Evolutionary conservation across 1,284 basidiomycete species (phyloP).

Genomic region (Mycena citricolor): DNA sequence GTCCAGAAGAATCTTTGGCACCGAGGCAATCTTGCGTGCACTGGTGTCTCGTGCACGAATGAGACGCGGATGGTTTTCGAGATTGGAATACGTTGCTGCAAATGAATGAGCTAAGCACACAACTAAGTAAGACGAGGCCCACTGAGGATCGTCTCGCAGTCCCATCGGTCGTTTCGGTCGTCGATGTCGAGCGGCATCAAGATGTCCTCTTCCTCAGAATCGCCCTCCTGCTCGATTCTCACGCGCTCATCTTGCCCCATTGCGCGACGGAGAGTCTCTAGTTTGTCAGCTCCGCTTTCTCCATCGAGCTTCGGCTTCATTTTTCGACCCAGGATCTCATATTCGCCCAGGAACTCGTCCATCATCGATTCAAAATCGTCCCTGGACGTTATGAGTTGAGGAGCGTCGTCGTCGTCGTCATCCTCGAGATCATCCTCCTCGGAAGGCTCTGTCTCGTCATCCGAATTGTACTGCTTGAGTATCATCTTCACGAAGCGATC

Average conservation of each 20-base stretch:
- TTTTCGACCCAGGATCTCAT: conserved; percentile 89
- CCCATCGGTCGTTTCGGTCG: conserved; percentile 83
- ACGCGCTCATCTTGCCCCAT: conserved; percentile 69
- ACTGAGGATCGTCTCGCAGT: conserved; percentile 94
- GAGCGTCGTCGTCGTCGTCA: conserved; percentile 62
- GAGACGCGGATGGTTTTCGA: conserved; percentile 91
- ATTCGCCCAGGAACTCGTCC: conserved; percentile 92
- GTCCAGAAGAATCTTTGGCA: conserved; percentile 70
- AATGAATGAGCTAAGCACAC: conserved; percentile 1
- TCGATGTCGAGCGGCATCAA: conserved; percentile 54
- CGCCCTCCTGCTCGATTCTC: conserved; percentile 32
- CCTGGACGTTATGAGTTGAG: conserved; percentile 75
- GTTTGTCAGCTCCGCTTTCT: conserved; percentile 72
- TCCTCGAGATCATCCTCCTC: conserved; percentile 45
- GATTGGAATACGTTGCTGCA: conserved; percentile 89
- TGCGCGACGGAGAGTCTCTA: conserved; percentile 77
- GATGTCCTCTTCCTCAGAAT: conserved; percentile 47
- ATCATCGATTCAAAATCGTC: conserved; percentile 92
- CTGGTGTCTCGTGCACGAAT: conserved; percentile 62
- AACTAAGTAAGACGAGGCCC: conserved; percentile 35
- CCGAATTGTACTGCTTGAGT: conserved; percentile 74
- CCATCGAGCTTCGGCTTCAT: conserved; percentile 75
- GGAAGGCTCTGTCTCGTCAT: conserved; percentile 40
- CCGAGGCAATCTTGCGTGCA: conserved; percentile 34
- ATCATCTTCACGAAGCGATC: conserved; percentile 48